These are phyloP conservation scores for Blastocystis sp. DNA, from an alignment of 352 stramenopile species.

Conservation along the genomic window DNA sequence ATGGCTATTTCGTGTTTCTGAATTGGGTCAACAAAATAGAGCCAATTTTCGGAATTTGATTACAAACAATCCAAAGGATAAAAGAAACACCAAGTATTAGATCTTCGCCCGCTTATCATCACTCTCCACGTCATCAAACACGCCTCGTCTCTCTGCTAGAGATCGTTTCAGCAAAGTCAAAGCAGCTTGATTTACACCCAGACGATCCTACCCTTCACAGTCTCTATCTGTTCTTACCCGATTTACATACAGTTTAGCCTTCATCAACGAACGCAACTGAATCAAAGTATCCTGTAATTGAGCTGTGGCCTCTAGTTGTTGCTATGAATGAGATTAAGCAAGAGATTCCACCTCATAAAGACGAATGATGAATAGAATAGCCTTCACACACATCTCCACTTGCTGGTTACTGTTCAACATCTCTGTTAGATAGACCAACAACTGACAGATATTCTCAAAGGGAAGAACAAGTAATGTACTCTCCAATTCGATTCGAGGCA, in stretches of 20 bases:
- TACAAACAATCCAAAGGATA: conserved; percentile 48
- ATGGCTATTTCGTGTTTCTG: conserved; percentile 13
- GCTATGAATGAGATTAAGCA: neutral
- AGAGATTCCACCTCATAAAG: conserved; percentile 41
- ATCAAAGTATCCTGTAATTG: conserved; percentile 28
- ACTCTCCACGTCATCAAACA: conserved; percentile 32
- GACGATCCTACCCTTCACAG: neutral
- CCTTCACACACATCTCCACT: conserved; percentile 41
- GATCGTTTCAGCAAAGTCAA: conserved; percentile 60
- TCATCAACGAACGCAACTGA: conserved; percentile 27
- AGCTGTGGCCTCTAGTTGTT: conserved; percentile 28
- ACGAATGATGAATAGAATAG: conserved; percentile 62
- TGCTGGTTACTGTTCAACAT: conserved; percentile 68
- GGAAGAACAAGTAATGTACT: conserved; percentile 90
- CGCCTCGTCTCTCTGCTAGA: conserved; percentile 28
- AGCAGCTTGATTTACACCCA: conserved; percentile 60
- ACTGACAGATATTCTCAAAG: conserved; percentile 85
- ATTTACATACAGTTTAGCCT: conserved; percentile 22
- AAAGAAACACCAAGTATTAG: neutral
- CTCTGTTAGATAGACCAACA: conserved; percentile 83
- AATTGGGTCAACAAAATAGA: neutral
- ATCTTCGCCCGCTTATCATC: conserved; percentile 8
- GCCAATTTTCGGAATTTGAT: neutral
- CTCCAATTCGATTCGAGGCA: conserved; percentile 89
- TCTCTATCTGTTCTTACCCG: neutral